Percentiles rank a stretch among this genome's conserved stretches.
Conservation (phyloP, 345 rosid species). For the Rhizophora apiculata region DNA sequence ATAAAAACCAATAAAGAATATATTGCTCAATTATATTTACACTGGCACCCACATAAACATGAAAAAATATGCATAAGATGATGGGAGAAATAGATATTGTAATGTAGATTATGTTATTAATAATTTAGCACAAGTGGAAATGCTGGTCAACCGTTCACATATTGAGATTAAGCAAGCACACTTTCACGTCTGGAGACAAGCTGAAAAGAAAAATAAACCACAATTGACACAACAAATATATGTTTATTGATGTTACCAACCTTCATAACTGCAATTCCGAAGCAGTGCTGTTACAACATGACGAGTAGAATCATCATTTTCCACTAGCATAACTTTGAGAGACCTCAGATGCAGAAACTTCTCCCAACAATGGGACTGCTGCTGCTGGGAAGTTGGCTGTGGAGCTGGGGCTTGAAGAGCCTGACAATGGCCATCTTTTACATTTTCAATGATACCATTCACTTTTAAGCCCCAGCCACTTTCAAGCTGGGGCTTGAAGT, state of each 20-base stretch:
- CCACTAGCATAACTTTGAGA: constrained; percentile 78
- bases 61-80: background rate
- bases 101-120: background rate
- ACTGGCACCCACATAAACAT: no score
- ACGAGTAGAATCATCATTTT: constrained; percentile 72
- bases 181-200: background rate
- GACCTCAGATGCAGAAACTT: constrained; percentile 68
- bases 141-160: background rate
- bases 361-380: constrained; percentile 34
- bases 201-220: background rate
- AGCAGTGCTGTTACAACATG: constrained; percentile 70
- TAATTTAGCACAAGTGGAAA: background rate
- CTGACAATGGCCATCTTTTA: constrained; percentile 36
- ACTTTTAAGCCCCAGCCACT: constrained; percentile 32
- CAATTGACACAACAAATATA: background rate
- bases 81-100: background rate
- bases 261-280: constrained; percentile 81
- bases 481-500: no score
- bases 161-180: background rate
- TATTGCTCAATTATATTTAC: no score
- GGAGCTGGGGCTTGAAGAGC: constrained; percentile 29
- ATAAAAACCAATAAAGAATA: no score
- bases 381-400: constrained; percentile 44
- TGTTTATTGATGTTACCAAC: constrained; percentile 26
- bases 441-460: constrained; percentile 30